phyloP scores from a whole-genome alignment of 352 stramenopile genomes.

The Phytophthora pseudosyringae region DNA sequence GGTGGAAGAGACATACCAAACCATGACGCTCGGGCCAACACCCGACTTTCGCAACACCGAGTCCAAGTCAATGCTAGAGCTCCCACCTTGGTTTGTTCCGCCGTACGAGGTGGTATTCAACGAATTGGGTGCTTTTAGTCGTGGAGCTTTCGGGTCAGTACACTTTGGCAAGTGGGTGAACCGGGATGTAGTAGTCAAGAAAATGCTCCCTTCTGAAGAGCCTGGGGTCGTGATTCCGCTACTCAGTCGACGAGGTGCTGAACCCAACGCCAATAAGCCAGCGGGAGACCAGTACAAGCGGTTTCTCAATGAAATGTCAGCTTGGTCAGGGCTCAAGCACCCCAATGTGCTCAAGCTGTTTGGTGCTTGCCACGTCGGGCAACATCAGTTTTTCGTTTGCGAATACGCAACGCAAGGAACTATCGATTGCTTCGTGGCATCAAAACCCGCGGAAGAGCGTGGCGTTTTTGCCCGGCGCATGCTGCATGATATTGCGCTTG shows the following conservation, averaged over 20 bases:
- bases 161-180: constrained; percentile 40
- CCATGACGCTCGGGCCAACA: constrained; percentile 2
- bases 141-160: constrained; percentile 31
- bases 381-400: constrained; percentile 28
- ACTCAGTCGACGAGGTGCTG: constrained; percentile 9
- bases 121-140: constrained; percentile 26
- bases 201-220: constrained; percentile 20
- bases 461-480: constrained; percentile 16
- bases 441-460: constrained; percentile 10
- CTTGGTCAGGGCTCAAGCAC: constrained; percentile 38
- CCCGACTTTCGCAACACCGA: constrained; percentile 3
- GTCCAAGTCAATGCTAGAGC: constrained; percentile 9
- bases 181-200: constrained; percentile 38
- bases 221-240: constrained; percentile 5
- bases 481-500: constrained; percentile 33
- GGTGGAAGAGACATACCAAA: constrained; percentile 23
- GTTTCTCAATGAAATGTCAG: constrained; percentile 30
- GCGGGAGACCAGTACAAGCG: constrained; percentile 8
- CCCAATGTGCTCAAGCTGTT: constrained; percentile 36
- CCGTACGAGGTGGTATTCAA: constrained; percentile 40
- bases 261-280: constrained; percentile 17
- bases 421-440: constrained; percentile 29
- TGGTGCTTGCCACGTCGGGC: constrained; percentile 35
- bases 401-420: constrained; percentile 31
- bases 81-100: constrained; percentile 39